Percentiles rank a stretch among this genome's conserved stretches.
These are phyloP conservation scores for Calonectria crousiana DNA, from an alignment of 2,329 filamentous ascomycete species.

Conservation along the genomic window DNA sequence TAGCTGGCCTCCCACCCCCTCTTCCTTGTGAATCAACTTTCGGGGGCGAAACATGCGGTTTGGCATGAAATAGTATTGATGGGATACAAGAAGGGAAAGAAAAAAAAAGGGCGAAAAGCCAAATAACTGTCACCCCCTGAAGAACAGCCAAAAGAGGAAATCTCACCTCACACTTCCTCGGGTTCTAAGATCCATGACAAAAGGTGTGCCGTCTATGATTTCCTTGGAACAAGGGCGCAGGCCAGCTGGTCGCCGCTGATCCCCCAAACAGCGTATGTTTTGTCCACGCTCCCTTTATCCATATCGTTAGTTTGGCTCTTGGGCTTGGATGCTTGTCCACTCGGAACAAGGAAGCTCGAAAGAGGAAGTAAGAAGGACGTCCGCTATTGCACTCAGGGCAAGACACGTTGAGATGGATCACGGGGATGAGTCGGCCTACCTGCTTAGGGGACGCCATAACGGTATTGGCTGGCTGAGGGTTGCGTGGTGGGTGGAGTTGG, in stretches of 20 bases:
- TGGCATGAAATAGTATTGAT: not conserved
- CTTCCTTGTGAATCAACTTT: not conserved
- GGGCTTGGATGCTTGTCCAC: not conserved
- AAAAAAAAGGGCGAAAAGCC: not conserved
- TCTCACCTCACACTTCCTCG: not conserved
- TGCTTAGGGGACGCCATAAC: conserved; percentile 8
- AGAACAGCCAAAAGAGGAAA: conserved; percentile 8
- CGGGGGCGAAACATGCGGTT: not conserved
- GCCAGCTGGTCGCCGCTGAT: not conserved
- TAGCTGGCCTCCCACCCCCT: not conserved
- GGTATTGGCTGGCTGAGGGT: conserved; percentile 17
- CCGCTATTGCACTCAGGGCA: not conserved
- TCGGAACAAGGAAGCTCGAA: not conserved
- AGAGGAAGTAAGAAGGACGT: not conserved
- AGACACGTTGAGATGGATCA: conserved; percentile 5
- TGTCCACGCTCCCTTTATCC: conserved; percentile 1
- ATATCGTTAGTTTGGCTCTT: not conserved
- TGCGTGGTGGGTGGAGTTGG: conserved; percentile 6
- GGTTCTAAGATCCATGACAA: not conserved
- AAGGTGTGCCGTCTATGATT: not conserved
- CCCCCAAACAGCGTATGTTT: not conserved
- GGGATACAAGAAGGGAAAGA: not conserved
- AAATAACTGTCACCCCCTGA: conserved; percentile 1
- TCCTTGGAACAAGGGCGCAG: not conserved
- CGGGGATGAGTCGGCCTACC: conserved; percentile 12